phyloP scores from a whole-genome alignment of 495 filamentous ascomycete species.

The Hypomontagnella submonticulosa region DNA sequence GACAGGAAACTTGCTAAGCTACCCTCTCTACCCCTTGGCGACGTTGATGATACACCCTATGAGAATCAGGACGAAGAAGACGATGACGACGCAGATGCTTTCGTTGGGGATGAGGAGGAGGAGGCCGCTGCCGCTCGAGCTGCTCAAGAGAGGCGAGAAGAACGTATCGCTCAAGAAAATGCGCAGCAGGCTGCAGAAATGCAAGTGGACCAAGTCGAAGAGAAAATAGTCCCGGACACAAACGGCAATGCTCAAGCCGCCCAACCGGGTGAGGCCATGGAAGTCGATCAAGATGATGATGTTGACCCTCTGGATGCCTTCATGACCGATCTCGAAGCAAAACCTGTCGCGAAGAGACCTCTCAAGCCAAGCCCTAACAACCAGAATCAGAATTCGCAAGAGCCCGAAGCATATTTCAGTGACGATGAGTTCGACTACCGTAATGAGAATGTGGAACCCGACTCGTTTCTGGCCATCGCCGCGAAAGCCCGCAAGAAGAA shows the following conservation, averaged over 20 bases:
- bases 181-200: slow-evolving; percentile 64
- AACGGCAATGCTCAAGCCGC: slow-evolving; percentile 35
- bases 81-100: slow-evolving; percentile 80
- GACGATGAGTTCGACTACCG: slow-evolving; percentile 83
- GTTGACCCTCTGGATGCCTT: slow-evolving; percentile 95
- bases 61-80: slow-evolving; percentile 69
- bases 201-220: slow-evolving; percentile 56
- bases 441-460: slow-evolving; percentile 80
- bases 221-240: slow-evolving; percentile 40
- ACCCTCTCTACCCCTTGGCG: slow-evolving; percentile 76
- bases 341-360: slow-evolving; percentile 45
- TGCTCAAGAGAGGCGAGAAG: slow-evolving; percentile 64
- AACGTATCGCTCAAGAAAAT: slow-evolving; percentile 58
- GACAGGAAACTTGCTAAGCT: slow-evolving; percentile 89
- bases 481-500: slow-evolving; percentile 93
- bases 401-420: slow-evolving; percentile 85
- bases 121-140: slow-evolving; percentile 84
- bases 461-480: slow-evolving; percentile 82
- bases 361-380: slow-evolving; percentile 25
- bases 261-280: slow-evolving; percentile 49
- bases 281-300: slow-evolving; percentile 77
- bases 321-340: slow-evolving; percentile 80
- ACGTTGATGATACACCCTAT: slow-evolving; percentile 67
- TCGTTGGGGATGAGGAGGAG: slow-evolving; percentile 85
- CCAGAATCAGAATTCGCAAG: slow-evolving; percentile 60